Base-by-base conservation (phyloP, 2,329 filamentous ascomycete species). In the Colletotrichum sp. region DNA sequence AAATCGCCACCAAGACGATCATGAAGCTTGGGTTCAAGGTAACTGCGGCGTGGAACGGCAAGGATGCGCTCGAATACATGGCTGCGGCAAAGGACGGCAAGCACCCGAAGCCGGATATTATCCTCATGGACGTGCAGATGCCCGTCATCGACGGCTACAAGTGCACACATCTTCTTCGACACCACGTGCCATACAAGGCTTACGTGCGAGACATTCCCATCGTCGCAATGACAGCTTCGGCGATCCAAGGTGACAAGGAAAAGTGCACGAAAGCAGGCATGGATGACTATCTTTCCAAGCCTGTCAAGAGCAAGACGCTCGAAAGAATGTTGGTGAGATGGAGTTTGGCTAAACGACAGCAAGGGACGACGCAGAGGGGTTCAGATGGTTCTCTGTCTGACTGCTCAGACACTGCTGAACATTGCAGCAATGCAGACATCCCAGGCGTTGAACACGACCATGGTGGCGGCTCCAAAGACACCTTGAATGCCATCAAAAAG, bases 111-210 rank as follows among this genome's bases (percentile, higher is more conserved):
- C 94, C 95, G 0, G 92, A 95, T 78, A 92, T 96, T 9, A 95
- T 96, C 70, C 86, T 96, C 52, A 95, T 95, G 94, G 94, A 95
- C 80, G 92, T 94, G 1, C 93, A 95, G 83, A 94, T 95, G 92
- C 91, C 92, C 30, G 91, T 95, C 52, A 91, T 95, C 77, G 95
- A 96, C 80, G 95, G 95, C 2, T 96, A 96, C 82, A 91, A 91
- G 73, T 94, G 94, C 57, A 96, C 94, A 0, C 94, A 95, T 79
- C 88, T 94, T 12, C 89, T 96, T 62, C 89, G 94, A 18, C 92
- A 94, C 71, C 91, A 94, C 78, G 81, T 89, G 3, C 92, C 93
- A 1, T 95, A 94, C 84, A 92, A 89, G 55, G 80, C 86, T 3
- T 89, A 90, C 69, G 87, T 92, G 6, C 87, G 89, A 71, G 87